Base-by-base conservation (phyloP, 306 rosid species). In the Quercus ilex region DNA sequence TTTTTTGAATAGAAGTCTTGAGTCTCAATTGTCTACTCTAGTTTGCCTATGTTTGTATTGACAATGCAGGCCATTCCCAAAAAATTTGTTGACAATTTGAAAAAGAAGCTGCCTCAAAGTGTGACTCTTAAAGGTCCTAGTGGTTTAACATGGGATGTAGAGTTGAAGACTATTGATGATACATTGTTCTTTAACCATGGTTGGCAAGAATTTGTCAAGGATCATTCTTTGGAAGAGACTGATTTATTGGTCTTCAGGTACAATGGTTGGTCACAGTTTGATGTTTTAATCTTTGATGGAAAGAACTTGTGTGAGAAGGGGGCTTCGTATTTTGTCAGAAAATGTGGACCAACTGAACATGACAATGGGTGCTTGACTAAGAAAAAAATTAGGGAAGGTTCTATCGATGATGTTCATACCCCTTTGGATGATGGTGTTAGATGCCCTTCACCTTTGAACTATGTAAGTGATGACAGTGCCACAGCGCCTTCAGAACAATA, bases 201-300 rank as follows among this genome's bases (percentile, higher is more conserved):
- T 41, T 92, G 95, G 97, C 74, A 72, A 74, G 88, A 82, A 55
- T 92, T 92, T 74, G 85, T 79, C 60, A 82, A 78, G 79, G 95
- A 88, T 73, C 88, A 92, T 62, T 60, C 79, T 71, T 69, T 92
- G 80, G 84, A 57, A 74, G 90, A 85, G 86, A 87, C 86, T 83
- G 97, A 92, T 86, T 80, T 90, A 26, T 83, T 92, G 76, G 80
- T 90, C 58, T 92, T 92, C 69, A 88, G 81, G 79, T 92, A 87
- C 89, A 85, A 90, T 55, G 89, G 91, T 7, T 85, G 83, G 55
- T 81, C 92, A 6, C 79, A 56, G 76, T 88, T 92, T 77, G 93
- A 90, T 41, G 93, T 92, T 72, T 71, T 87, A 28, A 51, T 92
- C 59, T 90, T 92, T 75, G 87, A 87, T 68, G 84, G 89, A 60